A percentile compares a stretch with the other conserved stretches of the same genome.
Conservation (phyloP, 2,329 filamentous ascomycete species). For the Aspergillus niger region DNA sequence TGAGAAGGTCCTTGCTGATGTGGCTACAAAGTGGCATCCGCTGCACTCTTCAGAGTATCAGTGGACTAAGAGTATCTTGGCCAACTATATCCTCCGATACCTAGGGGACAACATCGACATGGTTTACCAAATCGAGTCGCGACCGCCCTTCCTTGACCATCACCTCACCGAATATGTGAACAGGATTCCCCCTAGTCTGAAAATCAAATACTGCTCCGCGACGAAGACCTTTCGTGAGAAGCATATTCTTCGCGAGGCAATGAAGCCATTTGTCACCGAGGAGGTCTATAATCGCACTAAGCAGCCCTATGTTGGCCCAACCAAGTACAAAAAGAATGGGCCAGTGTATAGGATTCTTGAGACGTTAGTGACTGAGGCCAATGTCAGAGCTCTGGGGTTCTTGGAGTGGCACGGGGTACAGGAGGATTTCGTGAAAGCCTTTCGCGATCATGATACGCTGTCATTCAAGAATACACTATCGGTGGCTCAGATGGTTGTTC, state of each 20-base stretch:
- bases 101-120: constrained; percentile 27
- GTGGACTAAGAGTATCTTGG: constrained; percentile 15
- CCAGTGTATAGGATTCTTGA: constrained; percentile 42
- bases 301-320: constrained; percentile 53
- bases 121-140: constrained; percentile 32
- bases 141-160: constrained; percentile 37
- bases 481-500: constrained; percentile 49
- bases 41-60: constrained; percentile 27
- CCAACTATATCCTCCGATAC: constrained; percentile 20
- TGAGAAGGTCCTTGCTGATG: constrained; percentile 5
- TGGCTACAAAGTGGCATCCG: constrained; percentile 42
- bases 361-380: constrained; percentile 38
- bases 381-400: constrained; percentile 45
- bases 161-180: constrained; percentile 35
- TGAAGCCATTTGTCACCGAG: constrained; percentile 53
- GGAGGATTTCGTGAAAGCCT: constrained; percentile 41
- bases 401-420: constrained; percentile 42
- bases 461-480: constrained; percentile 44
- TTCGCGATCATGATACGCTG: constrained; percentile 37
- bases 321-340: constrained; percentile 44
- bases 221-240: constrained; percentile 47
- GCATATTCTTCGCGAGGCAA: constrained; percentile 55
- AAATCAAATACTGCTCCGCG: constrained; percentile 22
- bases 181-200: constrained; percentile 33
- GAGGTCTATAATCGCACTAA: constrained; percentile 56